A percentile compares a stretch with the other conserved stretches of the same genome.
phyloP scores from a whole-genome alignment of 2,329 filamentous ascomycete species.

The Neophaeococcomyces mojaviensis region DNA sequence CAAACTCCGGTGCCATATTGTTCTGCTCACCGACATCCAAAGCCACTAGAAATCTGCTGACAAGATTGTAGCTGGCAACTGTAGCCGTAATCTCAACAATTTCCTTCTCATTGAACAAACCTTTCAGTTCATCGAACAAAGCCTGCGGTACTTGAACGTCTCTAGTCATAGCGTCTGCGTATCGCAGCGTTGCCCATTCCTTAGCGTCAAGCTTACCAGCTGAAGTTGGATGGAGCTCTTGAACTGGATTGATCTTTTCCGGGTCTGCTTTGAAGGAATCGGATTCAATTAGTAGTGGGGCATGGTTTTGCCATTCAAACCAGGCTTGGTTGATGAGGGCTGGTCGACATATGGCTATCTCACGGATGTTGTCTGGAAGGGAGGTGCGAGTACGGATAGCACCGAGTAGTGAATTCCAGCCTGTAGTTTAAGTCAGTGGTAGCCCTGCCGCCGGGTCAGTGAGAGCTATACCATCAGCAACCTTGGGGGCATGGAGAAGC shows the following conservation, averaged over 20 bases:
- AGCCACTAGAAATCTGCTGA: conserved; percentile 76
- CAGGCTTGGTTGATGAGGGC: conserved; percentile 72
- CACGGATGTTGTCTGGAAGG: conserved; percentile 50
- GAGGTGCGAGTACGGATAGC: conserved; percentile 48
- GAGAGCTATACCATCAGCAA: conserved; percentile 47
- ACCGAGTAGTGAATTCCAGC: conserved; percentile 52
- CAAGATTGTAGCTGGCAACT: conserved; percentile 83
- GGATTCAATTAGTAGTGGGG: conserved; percentile 57
- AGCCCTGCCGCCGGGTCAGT: too few species aligned
- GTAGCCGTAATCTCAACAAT: conserved; percentile 78
- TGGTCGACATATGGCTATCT: conserved; percentile 73
- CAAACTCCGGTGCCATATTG: conserved; percentile 22
- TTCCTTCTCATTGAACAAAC: conserved; percentile 60
- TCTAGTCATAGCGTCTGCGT: conserved; percentile 78
- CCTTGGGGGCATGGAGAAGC: conserved; percentile 47
- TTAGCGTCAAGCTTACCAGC: conserved; percentile 36
- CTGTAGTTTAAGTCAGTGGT: conserved; percentile 9
- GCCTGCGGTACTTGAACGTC: conserved; percentile 61
- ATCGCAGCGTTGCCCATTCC: conserved; percentile 63
- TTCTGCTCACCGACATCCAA: conserved; percentile 55
- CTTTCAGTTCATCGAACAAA: conserved; percentile 57
- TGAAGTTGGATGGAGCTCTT: conserved; percentile 29
- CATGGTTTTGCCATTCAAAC: conserved; percentile 80
- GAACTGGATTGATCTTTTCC: conserved; percentile 41
- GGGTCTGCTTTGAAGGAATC: conserved; percentile 46